A percentile compares a stretch with the other conserved stretches of the same genome.
Conservation (phyloP, 1,139 yeast genomes). For the Taphrina flavorubra region DNA sequence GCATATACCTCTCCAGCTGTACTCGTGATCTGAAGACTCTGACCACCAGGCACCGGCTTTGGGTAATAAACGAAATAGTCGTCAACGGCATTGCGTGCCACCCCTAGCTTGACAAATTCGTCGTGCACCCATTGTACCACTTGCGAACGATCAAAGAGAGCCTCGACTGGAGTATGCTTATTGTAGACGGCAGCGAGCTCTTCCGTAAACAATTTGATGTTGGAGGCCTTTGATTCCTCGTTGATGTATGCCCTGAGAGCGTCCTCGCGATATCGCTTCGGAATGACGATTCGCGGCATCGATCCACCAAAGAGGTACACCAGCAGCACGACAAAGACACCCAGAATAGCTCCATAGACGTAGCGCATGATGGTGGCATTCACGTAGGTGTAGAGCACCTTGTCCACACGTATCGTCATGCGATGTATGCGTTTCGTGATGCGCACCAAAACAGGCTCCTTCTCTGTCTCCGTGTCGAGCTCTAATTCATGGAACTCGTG, state of each 20-base stretch:
- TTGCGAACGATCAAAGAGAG: constrained; percentile 10
- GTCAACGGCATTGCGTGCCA: constrained; percentile 35
- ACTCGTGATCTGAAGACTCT: constrained; percentile 14
- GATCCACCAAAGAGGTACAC: constrained; percentile 38
- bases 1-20: constrained; percentile 8
- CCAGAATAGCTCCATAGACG: constrained; percentile 31
- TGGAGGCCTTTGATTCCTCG: constrained; percentile 14
- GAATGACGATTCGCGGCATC: constrained; percentile 11
- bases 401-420: constrained; percentile 21
- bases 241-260: constrained; percentile 30
- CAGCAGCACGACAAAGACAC: constrained; percentile 23
- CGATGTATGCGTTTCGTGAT: constrained; percentile 14
- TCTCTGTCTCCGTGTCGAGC: constrained; percentile 19
- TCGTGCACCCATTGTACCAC: constrained; percentile 28
- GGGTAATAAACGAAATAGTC: constrained; percentile 30
- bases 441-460: constrained; percentile 34
- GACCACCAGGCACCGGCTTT: neutral
- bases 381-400: constrained; percentile 24
- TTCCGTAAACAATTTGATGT: constrained; percentile 13
- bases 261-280: constrained; percentile 32
- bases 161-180: constrained; percentile 15
- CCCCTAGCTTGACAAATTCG: constrained; percentile 25
- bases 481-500: constrained; percentile 27
- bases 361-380: constrained; percentile 35
- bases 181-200: constrained; percentile 9